Evolutionary conservation across 1,284 basidiomycete species (phyloP), one percentile per base, ranked within the genome.

Genomic region (Trametes sp.): DNA sequence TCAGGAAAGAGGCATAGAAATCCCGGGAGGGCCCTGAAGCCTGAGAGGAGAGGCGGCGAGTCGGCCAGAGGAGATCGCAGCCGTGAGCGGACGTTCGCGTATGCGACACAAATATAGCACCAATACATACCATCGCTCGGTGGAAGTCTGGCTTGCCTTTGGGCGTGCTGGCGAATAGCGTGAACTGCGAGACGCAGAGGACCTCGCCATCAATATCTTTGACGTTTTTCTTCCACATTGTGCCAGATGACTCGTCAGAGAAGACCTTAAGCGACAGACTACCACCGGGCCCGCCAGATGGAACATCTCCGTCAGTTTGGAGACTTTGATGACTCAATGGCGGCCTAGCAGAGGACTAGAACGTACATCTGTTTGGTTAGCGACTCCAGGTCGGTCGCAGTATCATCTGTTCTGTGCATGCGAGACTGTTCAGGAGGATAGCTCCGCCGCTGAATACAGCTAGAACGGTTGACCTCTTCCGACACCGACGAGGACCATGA

Each of bases 121-220:
- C 42, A 53, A 62, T 54, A 73, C 78, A 50, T 65, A 92, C 94
- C 94, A 96, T 96, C 4, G 94, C 93, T 55, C 84, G 84, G 77
- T 96, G 95, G 74, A 96, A 97, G 75, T 96, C 95, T 41, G 91
- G 95, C 72, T 95, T 95, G 23, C 94, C 94, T 76, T 95, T 96
- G 62, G 83, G 81, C 9, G 94, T 95, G 67, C 90, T 90, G n/a
- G 94, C 95, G 71, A 95, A 79, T 19, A 97, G 82, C 0, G 95
- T 97, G 75, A 97, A 97, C 70, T 97, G 95, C 1, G 94, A 96
- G 16, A 96, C 93, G 69, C 94, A 96, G 26, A 97, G 83, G 14
- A 97, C 84, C 59, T 96, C 94, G 57, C 94, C 95, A 33, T 86
- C 84, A 35, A 96, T 85, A 66, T 96, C 94, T 75, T 88, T 91